phyloP scores from a whole-genome alignment of 2,329 filamentous ascomycete genomes.

The Scedosporium boydii region DNA sequence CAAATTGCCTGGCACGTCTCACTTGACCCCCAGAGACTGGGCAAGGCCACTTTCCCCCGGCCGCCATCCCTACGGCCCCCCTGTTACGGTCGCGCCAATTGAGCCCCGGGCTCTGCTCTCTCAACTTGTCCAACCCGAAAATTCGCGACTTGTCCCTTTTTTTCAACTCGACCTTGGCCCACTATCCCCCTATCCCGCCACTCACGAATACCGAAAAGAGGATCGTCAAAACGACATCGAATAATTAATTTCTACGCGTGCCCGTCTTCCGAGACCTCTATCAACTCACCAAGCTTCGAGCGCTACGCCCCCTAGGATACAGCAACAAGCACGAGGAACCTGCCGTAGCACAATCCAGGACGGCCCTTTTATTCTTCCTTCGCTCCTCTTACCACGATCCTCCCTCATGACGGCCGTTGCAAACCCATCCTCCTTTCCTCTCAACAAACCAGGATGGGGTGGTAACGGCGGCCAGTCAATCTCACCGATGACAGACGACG shows the following conservation, averaged over 20 bases:
- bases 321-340: neutral
- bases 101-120: neutral
- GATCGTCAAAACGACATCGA: neutral
- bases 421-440: constrained; percentile 52
- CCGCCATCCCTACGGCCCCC: neutral
- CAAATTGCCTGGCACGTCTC: constrained; percentile 5
- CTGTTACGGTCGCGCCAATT: constrained; percentile 6
- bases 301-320: constrained; percentile 5
- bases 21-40: neutral
- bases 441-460: constrained; percentile 57
- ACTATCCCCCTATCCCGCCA: neutral
- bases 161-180: neutral
- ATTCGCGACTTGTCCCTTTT: constrained; percentile 7
- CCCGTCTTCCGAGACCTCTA: neutral
- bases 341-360: neutral
- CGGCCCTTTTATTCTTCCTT: neutral
- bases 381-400: constrained; percentile 4
- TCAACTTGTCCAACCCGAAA: neutral
- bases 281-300: constrained; percentile 1
- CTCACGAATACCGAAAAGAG: neutral
- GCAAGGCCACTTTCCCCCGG: constrained; percentile 1
- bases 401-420: constrained; percentile 59
- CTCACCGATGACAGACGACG: constrained; percentile 74
- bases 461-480: constrained; percentile 43
- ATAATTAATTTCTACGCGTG: neutral